A percentile compares a stretch with the other conserved stretches of the same genome.
Evolutionary conservation across 1,284 basidiomycete genomes (phyloP).

Genomic region (Marasmius oreades): DNA sequence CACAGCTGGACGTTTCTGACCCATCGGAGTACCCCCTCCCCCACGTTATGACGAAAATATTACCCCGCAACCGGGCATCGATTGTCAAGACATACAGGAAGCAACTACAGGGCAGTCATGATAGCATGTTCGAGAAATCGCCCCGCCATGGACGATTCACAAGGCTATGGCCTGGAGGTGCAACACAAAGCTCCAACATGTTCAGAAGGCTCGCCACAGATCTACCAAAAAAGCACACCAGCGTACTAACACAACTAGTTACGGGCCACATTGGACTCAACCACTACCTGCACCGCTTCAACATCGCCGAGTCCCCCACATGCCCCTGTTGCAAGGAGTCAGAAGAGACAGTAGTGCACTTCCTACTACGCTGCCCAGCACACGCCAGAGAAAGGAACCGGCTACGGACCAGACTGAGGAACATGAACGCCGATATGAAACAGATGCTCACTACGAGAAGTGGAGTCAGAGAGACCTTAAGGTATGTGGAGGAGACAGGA

Average conservation of each 20-base stretch:
- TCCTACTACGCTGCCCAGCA: conserved; percentile 8
- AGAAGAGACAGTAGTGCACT: conserved; percentile 12
- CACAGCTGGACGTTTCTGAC: not conserved
- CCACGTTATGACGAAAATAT: no score
- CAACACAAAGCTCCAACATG: not conserved
- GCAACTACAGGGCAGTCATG: no score
- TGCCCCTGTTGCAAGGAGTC: conserved; percentile 16
- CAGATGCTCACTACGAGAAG: no score
- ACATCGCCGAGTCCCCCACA: conserved; percentile 11
- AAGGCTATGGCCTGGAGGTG: not conserved
- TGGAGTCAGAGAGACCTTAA: no score
- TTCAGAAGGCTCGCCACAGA: conserved; percentile 5
- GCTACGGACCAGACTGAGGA: no score
- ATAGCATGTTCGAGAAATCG: no score
- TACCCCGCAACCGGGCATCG: no score
- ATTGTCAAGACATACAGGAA: no score
- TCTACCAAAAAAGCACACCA: conserved; percentile 11
- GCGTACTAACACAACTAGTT: conserved; percentile 18
- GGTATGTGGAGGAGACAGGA: no score
- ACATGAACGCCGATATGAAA: no score
- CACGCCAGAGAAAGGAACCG: not conserved
- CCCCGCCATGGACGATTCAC: no score
- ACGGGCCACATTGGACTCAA: conserved; percentile 19
- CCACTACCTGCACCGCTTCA: conserved; percentile 19
- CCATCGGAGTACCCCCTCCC: no score